Conservation (phyloP, 225 moss, liverwort and hornwort species). For the Sphagnum tenellum region DNA sequence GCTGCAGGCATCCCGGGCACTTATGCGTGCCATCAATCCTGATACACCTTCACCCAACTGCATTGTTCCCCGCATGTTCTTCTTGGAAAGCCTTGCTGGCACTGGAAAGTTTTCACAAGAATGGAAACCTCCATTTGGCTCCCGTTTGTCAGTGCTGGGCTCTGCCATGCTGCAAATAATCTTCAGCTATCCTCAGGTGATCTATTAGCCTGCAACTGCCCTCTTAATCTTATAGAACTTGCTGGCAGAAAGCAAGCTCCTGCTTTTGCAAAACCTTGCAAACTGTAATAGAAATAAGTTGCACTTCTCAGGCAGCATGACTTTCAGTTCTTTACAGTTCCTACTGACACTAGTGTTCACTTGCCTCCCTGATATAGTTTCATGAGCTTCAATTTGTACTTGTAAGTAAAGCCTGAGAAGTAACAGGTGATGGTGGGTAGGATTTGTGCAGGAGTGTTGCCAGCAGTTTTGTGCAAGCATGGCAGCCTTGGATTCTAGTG, state of each 20-base stretch:
- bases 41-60: conserved; percentile 52
- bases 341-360: no score
- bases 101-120: conserved; percentile 58
- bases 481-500: conserved; percentile 65
- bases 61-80: conserved; percentile 74
- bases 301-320: no score
- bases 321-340: no score
- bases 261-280: no score
- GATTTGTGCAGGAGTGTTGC: conserved; percentile 65
- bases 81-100: conserved; percentile 60
- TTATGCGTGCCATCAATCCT: conserved; percentile 67
- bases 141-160: conserved; percentile 79
- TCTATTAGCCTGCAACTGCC: no score
- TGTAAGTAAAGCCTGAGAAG: no score
- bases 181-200: conserved; percentile 81
- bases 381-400: no score
- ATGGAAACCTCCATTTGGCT: conserved; percentile 55
- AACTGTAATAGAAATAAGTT: no score
- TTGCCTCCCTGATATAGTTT: no score
- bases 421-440: neutral
- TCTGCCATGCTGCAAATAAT: conserved; percentile 87
- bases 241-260: neutral
- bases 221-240: no score
- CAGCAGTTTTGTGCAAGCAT: conserved; percentile 96
- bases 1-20: conserved; percentile 67